Base-by-base conservation (phyloP, 2,329 filamentous ascomycete genomes). In the Trichoderma koningiopsis region DNA sequence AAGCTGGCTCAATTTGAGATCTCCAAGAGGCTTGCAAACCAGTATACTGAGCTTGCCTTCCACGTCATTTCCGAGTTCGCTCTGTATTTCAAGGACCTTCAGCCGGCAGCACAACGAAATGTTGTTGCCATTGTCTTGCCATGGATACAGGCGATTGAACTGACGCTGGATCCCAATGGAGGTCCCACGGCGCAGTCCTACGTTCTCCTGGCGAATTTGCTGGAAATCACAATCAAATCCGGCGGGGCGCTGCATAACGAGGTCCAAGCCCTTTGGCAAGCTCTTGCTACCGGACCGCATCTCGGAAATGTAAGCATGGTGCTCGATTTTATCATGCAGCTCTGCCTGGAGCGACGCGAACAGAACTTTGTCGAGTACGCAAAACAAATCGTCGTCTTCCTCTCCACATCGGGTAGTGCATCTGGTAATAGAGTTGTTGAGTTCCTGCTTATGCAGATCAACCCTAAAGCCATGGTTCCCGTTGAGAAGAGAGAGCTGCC, bases 281-380 rank as follows among this genome's bases (percentile, higher is more conserved):
- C 96, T 4, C 85, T 99, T 57, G 95, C 95, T 0, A 97, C 94
- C 0, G 95, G 96, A 0, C 94, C 94, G 0, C 92, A 97, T 78
- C 92, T 90, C 10, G 95, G 94, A 24, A 99, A 99, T 75, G 96
- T 99, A 13, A 93, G 96, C 68, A 84, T 99, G 40, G 92, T 98
- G 14, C 86, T 99, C 0, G 94, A 98, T 78, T 99, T 99, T 77
- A 96, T 99, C 79, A 98, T 99, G 80, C 90, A 90, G 33, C 86
- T 98, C 5, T 99, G 96, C 74, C 83, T 99, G 13, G 96, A 99
- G 75, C 90, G 95, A 37, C 90, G 95, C 60, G 96, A 99, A 78
- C 96, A 99, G 76, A 98, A 97, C 75, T 99, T 97, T 79, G 95
- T 99, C 68, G 93, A 97, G 74, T 97, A 96, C 77, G 95, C 95